These are phyloP conservation scores for Fusarium succisae DNA, from an alignment of 2,329 filamentous ascomycete species.

Conservation along the genomic window DNA sequence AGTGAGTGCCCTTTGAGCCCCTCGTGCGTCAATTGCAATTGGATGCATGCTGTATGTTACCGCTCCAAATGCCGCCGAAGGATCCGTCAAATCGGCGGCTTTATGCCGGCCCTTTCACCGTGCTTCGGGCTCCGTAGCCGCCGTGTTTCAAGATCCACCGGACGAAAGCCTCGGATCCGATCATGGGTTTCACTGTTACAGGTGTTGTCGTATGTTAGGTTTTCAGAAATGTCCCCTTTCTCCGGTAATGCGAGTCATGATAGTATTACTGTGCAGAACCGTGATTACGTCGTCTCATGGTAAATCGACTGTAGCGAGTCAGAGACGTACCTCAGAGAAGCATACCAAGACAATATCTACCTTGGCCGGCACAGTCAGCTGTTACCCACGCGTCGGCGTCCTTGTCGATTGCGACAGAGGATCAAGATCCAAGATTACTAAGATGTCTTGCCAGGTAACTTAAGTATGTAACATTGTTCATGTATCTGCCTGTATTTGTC, in stretches of 20 bases:
- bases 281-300: neutral
- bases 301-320: constrained; percentile 1
- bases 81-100: constrained; percentile 18
- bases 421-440: neutral
- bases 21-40: neutral
- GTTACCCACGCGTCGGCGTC: neutral
- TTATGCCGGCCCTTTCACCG: constrained; percentile 4
- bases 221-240: neutral
- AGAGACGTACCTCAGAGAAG: neutral
- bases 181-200: constrained; percentile 3
- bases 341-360: neutral
- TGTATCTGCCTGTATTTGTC: constrained; percentile 10
- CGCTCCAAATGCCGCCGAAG: neutral
- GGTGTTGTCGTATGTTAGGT: neutral
- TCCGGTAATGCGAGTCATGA: neutral
- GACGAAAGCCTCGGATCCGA: constrained; percentile 6
- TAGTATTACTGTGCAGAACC: neutral
- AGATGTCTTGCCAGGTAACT: neutral
- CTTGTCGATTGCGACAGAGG: neutral
- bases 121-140: constrained; percentile 11
- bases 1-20: neutral
- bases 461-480: neutral
- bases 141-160: constrained; percentile 29
- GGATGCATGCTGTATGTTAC: neutral
- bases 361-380: constrained; percentile 5